Evolutionary conservation across 192 early-diverging fungal species (phyloP), one percentile per base, ranked within the genome.

Genomic region (Umbelopsis isabellina): DNA sequence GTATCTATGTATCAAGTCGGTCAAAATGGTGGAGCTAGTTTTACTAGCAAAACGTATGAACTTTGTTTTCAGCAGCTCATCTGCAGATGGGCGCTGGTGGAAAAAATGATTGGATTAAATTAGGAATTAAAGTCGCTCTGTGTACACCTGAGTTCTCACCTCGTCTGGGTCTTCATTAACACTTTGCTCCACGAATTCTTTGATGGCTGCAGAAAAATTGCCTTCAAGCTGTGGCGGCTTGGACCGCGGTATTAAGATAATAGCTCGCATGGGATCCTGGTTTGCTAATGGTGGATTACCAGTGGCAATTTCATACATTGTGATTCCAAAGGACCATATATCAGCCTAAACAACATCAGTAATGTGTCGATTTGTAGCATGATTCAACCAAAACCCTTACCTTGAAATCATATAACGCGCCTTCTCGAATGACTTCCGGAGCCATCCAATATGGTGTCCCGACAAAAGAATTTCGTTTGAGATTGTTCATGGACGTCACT

Each of bases 261-360:
- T 84, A 2, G 96, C 96, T 47, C 90, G 86, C 84, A 95, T 89
- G 15, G 95, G 95, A 77, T 97, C 94, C 51, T 91, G 86, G 69
- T 98, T 90, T 5, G 95, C 90, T 61, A 95, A 92, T 0, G 98
- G 98, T 18, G 98, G 98, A 49, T 92, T 93, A 20, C 97, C 97
- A 18, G 91, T 97, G 11, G 94, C 93, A 67, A 99, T 90, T 72
- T 99, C 98, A 52, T 97, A 97, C 25, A 97, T 91, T 5, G 98
- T 98, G 74, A 99, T 98, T 6, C 98, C 98, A 30, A 99, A 84
- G 0, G 96, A 98, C 98, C 98, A 99, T 44, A 99, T 96, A 77
- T 99, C 98, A n/a, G 93, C 94, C 90, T 95, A 6, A 10, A 41
- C 37, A 41, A 41, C 37, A 10, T 41, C 10, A 41, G 37, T 41